These are phyloP conservation scores for Diplodia scrobiculata DNA, from an alignment of 2,329 filamentous ascomycete genomes.

Conservation along the genomic window DNA sequence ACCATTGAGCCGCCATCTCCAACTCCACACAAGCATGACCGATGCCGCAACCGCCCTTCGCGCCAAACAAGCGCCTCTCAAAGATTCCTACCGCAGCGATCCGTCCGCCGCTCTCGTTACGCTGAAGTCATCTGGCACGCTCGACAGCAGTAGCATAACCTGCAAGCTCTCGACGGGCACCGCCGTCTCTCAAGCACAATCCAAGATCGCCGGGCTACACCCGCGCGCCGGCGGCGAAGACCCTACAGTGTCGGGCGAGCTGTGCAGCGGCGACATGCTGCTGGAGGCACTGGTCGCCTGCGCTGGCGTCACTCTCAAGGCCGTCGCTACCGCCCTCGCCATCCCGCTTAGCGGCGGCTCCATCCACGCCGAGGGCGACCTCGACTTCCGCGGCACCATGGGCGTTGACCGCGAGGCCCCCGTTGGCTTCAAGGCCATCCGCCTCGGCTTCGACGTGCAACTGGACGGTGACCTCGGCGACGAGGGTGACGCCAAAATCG, in stretches of 20 bases:
- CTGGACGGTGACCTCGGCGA: conserved; percentile 32
- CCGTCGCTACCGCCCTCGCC: conserved; percentile 52
- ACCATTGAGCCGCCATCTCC: too few relatives aligned
- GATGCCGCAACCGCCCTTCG: conserved; percentile 43
- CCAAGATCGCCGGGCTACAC: conserved; percentile 48
- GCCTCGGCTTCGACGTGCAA: conserved; percentile 45
- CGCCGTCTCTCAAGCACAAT: conserved; percentile 41
- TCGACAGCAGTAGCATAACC: conserved; percentile 51
- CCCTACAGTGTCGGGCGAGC: conserved; percentile 50
- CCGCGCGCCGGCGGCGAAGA: conserved; percentile 49
- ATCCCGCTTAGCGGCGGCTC: conserved; percentile 50
- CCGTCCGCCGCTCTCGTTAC: conserved; percentile 52
- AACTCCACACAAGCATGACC: background rate
- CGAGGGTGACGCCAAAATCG: conserved; percentile 48
- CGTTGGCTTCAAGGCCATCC: conserved; percentile 53
- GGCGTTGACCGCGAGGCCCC: conserved; percentile 52
- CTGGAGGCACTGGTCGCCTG: conserved; percentile 55
- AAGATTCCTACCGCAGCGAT: conserved; percentile 50
- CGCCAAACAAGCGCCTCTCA: conserved; percentile 54
- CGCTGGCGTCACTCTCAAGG: conserved; percentile 55
- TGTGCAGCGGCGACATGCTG: conserved; percentile 56
- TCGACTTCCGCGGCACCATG: conserved; percentile 55
- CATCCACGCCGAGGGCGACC: conserved; percentile 51
- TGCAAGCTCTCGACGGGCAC: conserved; percentile 52
- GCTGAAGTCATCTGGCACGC: conserved; percentile 49